These are phyloP conservation scores for Tetradesmus lagerheimii DNA, from an alignment of 139 green algal genomes.

Conservation along the genomic window DNA sequence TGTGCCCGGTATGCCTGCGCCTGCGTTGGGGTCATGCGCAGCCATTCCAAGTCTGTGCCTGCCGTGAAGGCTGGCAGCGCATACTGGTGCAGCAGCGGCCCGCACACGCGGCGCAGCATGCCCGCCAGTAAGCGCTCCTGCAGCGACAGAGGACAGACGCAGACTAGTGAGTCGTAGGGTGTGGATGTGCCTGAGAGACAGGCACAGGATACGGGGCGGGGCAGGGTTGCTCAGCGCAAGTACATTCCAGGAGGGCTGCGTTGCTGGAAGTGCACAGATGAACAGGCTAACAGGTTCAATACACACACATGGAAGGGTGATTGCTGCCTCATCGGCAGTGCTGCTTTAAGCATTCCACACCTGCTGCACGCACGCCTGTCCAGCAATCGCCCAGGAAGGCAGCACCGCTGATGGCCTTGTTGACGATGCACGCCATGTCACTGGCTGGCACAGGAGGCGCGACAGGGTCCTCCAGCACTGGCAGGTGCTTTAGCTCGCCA, in stretches of 20 bases:
- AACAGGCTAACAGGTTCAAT: background rate
- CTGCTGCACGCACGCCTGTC: background rate
- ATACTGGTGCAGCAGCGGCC: background rate
- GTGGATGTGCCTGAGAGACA: too few species aligned
- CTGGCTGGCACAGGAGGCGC: background rate
- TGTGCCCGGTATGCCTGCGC: background rate
- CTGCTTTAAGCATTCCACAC: too few species aligned
- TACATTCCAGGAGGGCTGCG: too few species aligned
- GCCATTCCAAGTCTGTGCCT: background rate
- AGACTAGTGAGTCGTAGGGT: too few species aligned
- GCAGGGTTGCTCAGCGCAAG: too few species aligned
- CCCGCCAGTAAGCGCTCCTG: background rate
- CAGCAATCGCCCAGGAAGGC: background rate
- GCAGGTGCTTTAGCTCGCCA: conserved; percentile 25
- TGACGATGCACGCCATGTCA: conserved; percentile 5
- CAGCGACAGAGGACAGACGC: too few species aligned
- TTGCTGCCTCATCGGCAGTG: background rate
- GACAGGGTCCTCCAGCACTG: background rate
- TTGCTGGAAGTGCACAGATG: too few species aligned
- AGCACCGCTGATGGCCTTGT: background rate
- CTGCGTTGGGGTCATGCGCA: background rate
- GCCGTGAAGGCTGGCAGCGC: background rate
- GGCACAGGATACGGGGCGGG: too few species aligned
- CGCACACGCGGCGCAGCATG: background rate
- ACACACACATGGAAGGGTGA: background rate